phyloP scores from a whole-genome alignment of 176 grass and related monocot genomes.

The Cenchrus purpureus region DNA sequence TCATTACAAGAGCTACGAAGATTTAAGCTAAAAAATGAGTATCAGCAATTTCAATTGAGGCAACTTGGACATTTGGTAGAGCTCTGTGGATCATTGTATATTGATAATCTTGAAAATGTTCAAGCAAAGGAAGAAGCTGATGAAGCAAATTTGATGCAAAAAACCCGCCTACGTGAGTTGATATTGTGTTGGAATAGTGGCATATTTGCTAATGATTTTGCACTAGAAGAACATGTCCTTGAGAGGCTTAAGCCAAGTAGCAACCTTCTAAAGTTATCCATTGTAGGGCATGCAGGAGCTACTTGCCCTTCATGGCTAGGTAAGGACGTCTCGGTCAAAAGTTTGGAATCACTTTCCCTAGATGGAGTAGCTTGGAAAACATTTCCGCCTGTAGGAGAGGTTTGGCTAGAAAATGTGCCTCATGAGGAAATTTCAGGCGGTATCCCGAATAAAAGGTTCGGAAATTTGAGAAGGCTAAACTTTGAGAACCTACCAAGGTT shows the following conservation, averaged over 20 bases:
- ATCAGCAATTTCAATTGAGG: not conserved
- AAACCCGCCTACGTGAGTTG: not conserved
- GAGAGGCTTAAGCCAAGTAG: not conserved
- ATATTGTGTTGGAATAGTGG: not conserved
- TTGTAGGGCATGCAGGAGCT: not conserved
- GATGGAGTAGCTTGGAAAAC: not conserved
- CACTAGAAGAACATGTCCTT: not conserved
- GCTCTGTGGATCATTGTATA: not conserved
- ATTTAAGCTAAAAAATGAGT: not conserved
- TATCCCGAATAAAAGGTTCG: not conserved
- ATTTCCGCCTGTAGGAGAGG: not conserved
- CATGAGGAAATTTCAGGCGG: not conserved
- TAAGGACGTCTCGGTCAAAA: not conserved
- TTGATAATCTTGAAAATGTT: not conserved
- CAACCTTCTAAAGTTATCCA: not conserved
- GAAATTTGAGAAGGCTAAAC: not conserved
- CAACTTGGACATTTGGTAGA: not conserved
- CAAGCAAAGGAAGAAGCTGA: not conserved
- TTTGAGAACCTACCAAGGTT: not conserved
- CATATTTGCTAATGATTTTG: accelerated
- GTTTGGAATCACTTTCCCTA: not conserved
- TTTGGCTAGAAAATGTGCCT: not conserved
- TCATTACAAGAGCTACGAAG: not conserved
- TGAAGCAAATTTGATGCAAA: not conserved
- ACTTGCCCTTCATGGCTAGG: slow-evolving; percentile 10